Percentiles rank a stretch among this genome's conserved stretches.
Conservation (phyloP, 176 grass and related monocot genomes). For the Coix lacrymajobi region DNA sequence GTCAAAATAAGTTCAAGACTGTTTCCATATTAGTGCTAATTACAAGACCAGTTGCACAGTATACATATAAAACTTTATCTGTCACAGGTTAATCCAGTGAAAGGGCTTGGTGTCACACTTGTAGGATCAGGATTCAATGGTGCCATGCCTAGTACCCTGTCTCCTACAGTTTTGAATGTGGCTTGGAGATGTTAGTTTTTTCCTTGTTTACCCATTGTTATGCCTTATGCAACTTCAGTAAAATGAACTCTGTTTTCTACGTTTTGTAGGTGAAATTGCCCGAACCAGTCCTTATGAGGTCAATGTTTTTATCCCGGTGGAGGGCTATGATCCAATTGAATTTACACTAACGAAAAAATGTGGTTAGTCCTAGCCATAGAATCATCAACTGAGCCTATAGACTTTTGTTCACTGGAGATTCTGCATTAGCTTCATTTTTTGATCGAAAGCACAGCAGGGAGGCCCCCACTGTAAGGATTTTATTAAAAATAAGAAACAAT, state of each 20-base stretch:
- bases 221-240: slow-evolving; percentile 12
- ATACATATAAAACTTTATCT: neutral
- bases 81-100: slow-evolving; percentile 64
- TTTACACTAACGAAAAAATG: slow-evolving; percentile 82
- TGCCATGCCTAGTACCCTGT: slow-evolving; percentile 66
- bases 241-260: neutral
- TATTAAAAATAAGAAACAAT: too few relatives aligned
- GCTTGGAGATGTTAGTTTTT: slow-evolving; percentile 79
- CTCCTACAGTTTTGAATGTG: slow-evolving; percentile 75
- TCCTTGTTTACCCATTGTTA: neutral
- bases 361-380: slow-evolving; percentile 61
- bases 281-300: slow-evolving; percentile 61
- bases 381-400: neutral
- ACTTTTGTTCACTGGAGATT: neutral
- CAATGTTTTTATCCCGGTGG: slow-evolving; percentile 61
- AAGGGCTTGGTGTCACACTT: slow-evolving; percentile 61
- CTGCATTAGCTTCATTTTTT: neutral
- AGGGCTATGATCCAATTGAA: slow-evolving; percentile 80
- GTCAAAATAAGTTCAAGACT: neutral
- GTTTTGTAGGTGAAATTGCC: slow-evolving; percentile 69
- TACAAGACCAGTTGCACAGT: neutral
- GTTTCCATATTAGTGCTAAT: neutral
- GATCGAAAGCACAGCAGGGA: too few relatives aligned
- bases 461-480: too few relatives aligned
- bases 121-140: slow-evolving; percentile 60